A percentile compares a stretch with the other conserved stretches of the same genome.
These are phyloP conservation scores for Fusarium brevicatenulatum DNA, from an alignment of 2,329 filamentous ascomycete species.

Conservation along the genomic window DNA sequence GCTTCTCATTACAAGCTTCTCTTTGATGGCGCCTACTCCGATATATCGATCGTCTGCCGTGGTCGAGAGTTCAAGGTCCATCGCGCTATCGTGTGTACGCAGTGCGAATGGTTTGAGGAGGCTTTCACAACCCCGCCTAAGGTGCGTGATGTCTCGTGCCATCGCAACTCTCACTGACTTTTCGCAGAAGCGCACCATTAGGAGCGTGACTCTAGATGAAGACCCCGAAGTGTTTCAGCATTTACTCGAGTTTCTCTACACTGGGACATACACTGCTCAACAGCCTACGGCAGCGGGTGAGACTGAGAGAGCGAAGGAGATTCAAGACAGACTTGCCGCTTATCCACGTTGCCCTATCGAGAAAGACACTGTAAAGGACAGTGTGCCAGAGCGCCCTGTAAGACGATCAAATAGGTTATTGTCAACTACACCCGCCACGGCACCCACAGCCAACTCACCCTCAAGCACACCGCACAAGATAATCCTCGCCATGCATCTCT, in stretches of 20 bases:
- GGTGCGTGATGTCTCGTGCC: slow-evolving; percentile 8
- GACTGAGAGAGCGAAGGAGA: not conserved
- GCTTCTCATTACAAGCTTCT: slow-evolving; percentile 3
- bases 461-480: not conserved
- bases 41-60: slow-evolving; percentile 48
- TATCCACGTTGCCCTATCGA: slow-evolving; percentile 6
- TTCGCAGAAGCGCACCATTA: not conserved
- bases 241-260: slow-evolving; percentile 50
- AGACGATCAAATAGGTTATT: slow-evolving; percentile 16
- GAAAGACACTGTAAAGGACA: not conserved
- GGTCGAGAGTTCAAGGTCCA: slow-evolving; percentile 47
- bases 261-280: slow-evolving; percentile 35
- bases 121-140: slow-evolving; percentile 43
- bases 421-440: not conserved
- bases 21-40: slow-evolving; percentile 41
- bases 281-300: not conserved
- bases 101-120: slow-evolving; percentile 48
- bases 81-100: slow-evolving; percentile 48
- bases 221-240: slow-evolving; percentile 41
- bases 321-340: not conserved
- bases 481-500: slow-evolving; percentile 42
- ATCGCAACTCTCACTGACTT: not conserved
- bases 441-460: not conserved
- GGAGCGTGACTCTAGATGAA: slow-evolving; percentile 43
- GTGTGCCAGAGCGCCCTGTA: not conserved